Evolutionary conservation across 441 rosid genomes (phyloP), one percentile per base, ranked within the genome.

Genomic region (Geranium incanum): DNA sequence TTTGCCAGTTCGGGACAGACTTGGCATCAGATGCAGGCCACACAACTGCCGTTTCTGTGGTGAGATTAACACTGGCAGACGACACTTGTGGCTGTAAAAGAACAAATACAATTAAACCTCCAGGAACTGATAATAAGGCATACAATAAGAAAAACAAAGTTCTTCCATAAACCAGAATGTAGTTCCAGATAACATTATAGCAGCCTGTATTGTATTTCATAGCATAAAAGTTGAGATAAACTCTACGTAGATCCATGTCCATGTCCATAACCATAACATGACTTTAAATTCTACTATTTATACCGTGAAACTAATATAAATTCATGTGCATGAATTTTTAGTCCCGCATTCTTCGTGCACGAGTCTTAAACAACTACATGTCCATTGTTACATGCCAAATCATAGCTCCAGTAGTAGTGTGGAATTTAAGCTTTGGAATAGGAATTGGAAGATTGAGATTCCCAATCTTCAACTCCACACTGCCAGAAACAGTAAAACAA

Each of bases 11-110:
- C 62, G 95, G 88, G 21, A 73, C 66, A 73, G 55, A 80, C 80
- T 84, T 95, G 50, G 94, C 96, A 81, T 89, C 95, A 0, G 87
- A 86, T 70, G 81, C 80, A 15, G 97, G 97, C 97, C 99, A 92
- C 43, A 95, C 91, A 23, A 92, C 55, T 64, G 97, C 99, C 65
- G 97, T 90, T 88, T 95, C 97, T 0, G 95, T 92, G 3, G 97
- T 81, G 74, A 90, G 96, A 79, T 90, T 92, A 72, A 95, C 97
- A 74, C 85, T 90, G 69, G 97, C 97, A 52, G 96, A 75, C 5
- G 87, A 89, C 67, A 95, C 97, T 86, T 86, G 92, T 72, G 97
- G 88, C 97, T 95, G 88, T 78, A 75, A 67, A 63, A 65, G 18
- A 78, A 74, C 8, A 16, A 71, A 71, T 45, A 69, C 55, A 36